Evolutionary conservation across 1,284 basidiomycete species (phyloP), one percentile per base, ranked within the genome.

Genomic region (Austroboletus novae-zelandiae): DNA sequence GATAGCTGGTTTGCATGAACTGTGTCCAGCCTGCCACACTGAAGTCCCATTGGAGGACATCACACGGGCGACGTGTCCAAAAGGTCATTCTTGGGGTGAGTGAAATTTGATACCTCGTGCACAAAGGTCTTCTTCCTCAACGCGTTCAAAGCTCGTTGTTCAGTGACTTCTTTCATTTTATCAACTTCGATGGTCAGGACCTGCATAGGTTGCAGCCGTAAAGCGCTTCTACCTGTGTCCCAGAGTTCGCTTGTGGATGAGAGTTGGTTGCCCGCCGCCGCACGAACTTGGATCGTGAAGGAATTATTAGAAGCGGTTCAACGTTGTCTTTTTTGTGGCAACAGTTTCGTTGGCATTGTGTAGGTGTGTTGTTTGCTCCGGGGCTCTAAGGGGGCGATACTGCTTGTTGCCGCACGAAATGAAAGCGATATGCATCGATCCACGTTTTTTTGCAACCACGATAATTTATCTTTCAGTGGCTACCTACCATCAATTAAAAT

Each of bases 81-180:
- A 82, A 57, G 86, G 86, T 13, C 87, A 90, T 68, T 66, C 65
- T 34, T 89, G 86, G 86, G 67, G 85, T 87, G 60, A 51, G 55
- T 51, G 55, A 64, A 47, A 55, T 49, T 50, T 47, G 34, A 47
- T 25, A 60, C 49, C 57, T 61, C 60, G 55, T 64, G 62, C 49
- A 57, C 44, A 31, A 44, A 40, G 30, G 51, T 8, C 53, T 60
- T 60, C 52, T 54, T 47, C 13, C 45, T 37, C 47, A 61, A 52
- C 51, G 58, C 53, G 58, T 54, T 54, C 51, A 52, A 60, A 87
- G 85, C 75, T 44, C 79, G 86, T 41, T 89, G 86, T 62, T 84
- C 83, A 14, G 73, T 88, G 48, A 89, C 86, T 41, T 83, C 83
- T 34, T 84, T 86, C 64, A 77, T 88, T 48, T 73, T 89, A 31